Base-by-base conservation (phyloP, 2,329 filamentous ascomycete genomes). In the Alternaria ethzedia region DNA sequence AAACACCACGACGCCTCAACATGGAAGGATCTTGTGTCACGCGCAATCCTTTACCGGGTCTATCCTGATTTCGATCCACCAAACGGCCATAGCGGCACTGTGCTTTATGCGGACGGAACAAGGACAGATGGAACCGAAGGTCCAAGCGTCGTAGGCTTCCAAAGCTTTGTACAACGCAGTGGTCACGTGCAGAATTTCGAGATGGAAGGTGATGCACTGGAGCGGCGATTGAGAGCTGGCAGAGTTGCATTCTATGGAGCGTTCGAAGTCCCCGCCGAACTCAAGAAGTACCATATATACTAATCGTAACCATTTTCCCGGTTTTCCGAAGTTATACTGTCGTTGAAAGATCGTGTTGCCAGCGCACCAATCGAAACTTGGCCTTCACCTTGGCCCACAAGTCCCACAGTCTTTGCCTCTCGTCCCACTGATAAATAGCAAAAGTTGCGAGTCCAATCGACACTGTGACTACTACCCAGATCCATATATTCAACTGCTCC, bases 181-280 rank as follows among this genome's bases (percentile, higher is more conserved):
- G 36, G 36, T 3, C 36, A 41, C 1, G 36, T 41, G 36, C 36
- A 41, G 5, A 17, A 41, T 17, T 41, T 17, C 5, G 36, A 41
- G 9, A 41, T 41, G 36, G 36, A 41, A 11, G 36, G 36, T 3
- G 1, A 3, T 1, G 36, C 36, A 1, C 36, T 41, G 0, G 36
- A 41, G 2, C 15, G 36, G 1, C 0, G 36, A 11, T 6, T 41
- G 1, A 1, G 1, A 17, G 2, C 0, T 41, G 36, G 36, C 0
- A 41, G 36, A 3, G 36, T 41, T 0, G 36, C 36, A 2, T 41
- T 41, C 1, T 41, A 41, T 2, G 36, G 36, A 6, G 36, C 36
- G 1, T 17, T 41, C 1, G 36, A 41, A 3, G 36, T 41, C 1
- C 32, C 32, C 1, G 32, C 15, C 15, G 32, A 17, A 2, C 32